Evolutionary conservation across 163 green algal species (phyloP).

Genomic region (Scenedesmus sp.): DNA sequence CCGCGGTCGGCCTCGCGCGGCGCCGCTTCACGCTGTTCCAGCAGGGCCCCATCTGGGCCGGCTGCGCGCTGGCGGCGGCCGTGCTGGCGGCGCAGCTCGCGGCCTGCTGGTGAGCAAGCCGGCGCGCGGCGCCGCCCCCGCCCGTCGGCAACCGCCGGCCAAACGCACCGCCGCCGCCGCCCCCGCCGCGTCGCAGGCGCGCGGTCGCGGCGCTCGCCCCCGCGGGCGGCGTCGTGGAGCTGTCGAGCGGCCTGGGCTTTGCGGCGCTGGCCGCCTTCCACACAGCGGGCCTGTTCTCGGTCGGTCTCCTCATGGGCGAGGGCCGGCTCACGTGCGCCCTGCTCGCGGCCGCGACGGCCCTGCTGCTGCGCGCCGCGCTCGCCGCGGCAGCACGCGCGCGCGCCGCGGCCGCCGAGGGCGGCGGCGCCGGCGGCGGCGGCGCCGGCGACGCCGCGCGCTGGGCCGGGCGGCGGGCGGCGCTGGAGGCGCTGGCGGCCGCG

Average conservation of each 20-base stretch:
- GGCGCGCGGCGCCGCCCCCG: no score
- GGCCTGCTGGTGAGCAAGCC: slow-evolving; percentile 20
- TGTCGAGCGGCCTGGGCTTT: no score
- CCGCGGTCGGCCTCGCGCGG: slow-evolving; percentile 59
- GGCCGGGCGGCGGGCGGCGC: background rate
- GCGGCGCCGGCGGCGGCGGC: background rate
- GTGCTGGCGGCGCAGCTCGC: slow-evolving; percentile 54
- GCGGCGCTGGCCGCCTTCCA: slow-evolving; percentile 18
- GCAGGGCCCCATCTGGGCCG: slow-evolving; percentile 57
- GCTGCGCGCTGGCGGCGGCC: slow-evolving; percentile 53
- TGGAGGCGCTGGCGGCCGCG: background rate
- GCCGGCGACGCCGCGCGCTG: background rate
- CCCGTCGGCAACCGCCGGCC: no score
- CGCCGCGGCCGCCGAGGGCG: no score
- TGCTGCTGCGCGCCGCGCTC: slow-evolving; percentile 37
- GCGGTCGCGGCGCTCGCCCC: no score
- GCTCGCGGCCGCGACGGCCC: slow-evolving; percentile 44
- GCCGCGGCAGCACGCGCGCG: background rate
- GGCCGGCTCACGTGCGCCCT: slow-evolving; percentile 58
- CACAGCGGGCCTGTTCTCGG: slow-evolving; percentile 61
- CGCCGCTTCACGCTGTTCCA: slow-evolving; percentile 78
- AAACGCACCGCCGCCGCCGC: no score
- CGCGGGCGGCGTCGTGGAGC: no score
- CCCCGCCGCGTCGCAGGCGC: no score
- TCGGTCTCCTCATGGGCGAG: slow-evolving; percentile 71